A percentile compares a stretch with the other conserved stretches of the same genome.
These are phyloP conservation scores for Salvia sclarea DNA, from an alignment of 305 asterid genomes.

Conservation along the genomic window DNA sequence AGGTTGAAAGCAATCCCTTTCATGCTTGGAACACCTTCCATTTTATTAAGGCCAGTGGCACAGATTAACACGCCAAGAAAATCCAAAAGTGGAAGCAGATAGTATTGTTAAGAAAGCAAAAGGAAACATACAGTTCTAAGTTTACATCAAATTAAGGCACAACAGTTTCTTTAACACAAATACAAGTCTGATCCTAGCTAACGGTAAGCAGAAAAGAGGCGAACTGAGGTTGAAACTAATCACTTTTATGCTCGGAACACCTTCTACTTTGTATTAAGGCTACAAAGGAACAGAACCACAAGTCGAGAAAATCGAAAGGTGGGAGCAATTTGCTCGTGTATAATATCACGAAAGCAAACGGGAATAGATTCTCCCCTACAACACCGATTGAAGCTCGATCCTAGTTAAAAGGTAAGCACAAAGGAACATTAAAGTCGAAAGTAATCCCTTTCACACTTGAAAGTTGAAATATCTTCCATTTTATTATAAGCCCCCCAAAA, in stretches of 20 bases:
- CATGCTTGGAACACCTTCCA: background rate
- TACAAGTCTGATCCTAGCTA: background rate
- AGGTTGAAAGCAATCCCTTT: background rate
- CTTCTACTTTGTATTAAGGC: background rate
- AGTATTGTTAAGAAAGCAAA: background rate
- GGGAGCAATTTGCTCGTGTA: slow-evolving; percentile 7
- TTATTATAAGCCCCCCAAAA: background rate
- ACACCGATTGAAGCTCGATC: background rate
- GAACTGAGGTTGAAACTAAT: background rate
- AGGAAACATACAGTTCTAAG: background rate
- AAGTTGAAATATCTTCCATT: background rate
- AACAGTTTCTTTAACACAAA: background rate
- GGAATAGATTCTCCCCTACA: too few relatives aligned
- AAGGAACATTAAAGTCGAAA: background rate
- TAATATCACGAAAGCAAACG: background rate
- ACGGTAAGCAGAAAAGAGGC: background rate
- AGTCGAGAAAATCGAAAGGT: background rate
- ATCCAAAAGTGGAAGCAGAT: too few relatives aligned
- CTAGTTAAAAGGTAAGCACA: background rate
- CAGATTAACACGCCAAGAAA: too few relatives aligned
- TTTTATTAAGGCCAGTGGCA: too few relatives aligned
- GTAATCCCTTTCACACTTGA: background rate
- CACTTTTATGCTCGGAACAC: background rate
- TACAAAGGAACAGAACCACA: background rate
- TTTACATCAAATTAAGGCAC: background rate